These are phyloP conservation scores for Magnaporthiopsis incrustans DNA, from an alignment of 2,329 filamentous ascomycete genomes.

Conservation along the genomic window DNA sequence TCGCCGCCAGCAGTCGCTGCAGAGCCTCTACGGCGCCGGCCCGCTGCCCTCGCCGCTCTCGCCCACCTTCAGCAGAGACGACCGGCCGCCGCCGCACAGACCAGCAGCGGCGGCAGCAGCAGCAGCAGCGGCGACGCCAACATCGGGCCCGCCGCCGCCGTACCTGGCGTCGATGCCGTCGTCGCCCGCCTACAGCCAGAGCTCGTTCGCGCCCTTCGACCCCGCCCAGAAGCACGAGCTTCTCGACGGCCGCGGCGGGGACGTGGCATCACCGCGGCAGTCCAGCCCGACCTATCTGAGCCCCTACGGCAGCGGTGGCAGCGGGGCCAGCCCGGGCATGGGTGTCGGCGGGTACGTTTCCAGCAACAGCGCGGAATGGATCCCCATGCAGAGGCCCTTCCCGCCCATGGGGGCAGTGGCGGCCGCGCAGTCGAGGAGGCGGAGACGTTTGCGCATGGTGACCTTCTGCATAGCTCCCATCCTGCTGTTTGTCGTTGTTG, in stretches of 20 bases:
- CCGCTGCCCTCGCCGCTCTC: too few relatives aligned
- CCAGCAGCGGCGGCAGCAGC: too few relatives aligned
- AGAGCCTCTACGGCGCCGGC: too few relatives aligned
- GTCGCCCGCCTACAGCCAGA: not conserved
- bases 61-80: too few relatives aligned
- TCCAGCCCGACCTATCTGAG: not conserved
- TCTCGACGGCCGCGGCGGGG: not conserved
- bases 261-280: not conserved
- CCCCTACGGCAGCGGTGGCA: conserved; percentile 1
- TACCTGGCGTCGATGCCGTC: conserved; percentile 1
- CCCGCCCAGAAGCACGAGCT: not conserved
- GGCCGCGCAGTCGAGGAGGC: conserved; percentile 1
- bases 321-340: not conserved
- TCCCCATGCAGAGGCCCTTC: conserved; percentile 3
- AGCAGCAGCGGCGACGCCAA: too few relatives aligned
- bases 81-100: too few relatives aligned
- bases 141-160: not conserved
- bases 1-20: too few relatives aligned
- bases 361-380: conserved; percentile 4
- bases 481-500: not conserved
- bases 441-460: not conserved
- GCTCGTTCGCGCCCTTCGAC: conserved; percentile 3
- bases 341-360: conserved; percentile 1
- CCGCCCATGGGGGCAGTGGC: not conserved
- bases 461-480: not conserved